These are phyloP conservation scores for Pythium plurisporium DNA, from an alignment of 352 stramenopile species.

Conservation along the genomic window DNA sequence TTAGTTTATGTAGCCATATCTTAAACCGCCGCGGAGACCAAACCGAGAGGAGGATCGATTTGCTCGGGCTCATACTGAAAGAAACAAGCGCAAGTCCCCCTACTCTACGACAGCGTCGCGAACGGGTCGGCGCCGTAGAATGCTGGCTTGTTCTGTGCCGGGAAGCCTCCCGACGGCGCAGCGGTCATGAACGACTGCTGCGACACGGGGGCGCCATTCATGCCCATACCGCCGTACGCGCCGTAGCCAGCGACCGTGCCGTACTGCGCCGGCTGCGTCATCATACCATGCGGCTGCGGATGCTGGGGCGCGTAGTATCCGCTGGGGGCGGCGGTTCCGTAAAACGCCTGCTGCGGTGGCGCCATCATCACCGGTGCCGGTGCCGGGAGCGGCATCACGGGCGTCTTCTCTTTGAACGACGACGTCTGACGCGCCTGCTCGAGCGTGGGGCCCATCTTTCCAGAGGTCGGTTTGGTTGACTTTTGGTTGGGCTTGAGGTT, in stretches of 20 bases:
- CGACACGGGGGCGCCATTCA: constrained; percentile 1
- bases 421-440: constrained; percentile 59
- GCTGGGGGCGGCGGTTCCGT: constrained; percentile 4
- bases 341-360: constrained; percentile 10
- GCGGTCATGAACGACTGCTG: constrained; percentile 26
- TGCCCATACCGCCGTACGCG: constrained; percentile 15
- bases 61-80: no score
- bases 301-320: constrained; percentile 18
- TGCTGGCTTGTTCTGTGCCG: constrained; percentile 2
- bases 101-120: constrained; percentile 19
- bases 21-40: no score
- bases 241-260: constrained; percentile 16
- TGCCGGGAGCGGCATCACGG: constrained; percentile 40
- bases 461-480: constrained; percentile 23
- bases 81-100: no score
- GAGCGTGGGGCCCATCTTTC: constrained; percentile 60
- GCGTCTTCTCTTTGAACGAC: constrained; percentile 48
- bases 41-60: no score
- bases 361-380: constrained; percentile 16
- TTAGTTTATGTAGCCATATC: no score
- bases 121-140: constrained; percentile 25
- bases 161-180: background rate
- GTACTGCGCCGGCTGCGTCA: constrained; percentile 15
- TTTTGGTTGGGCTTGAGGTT: constrained; percentile 59
- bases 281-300: constrained; percentile 17